Base-by-base conservation (phyloP, 2,329 filamentous ascomycete genomes). In the Fusarium sp. region DNA sequence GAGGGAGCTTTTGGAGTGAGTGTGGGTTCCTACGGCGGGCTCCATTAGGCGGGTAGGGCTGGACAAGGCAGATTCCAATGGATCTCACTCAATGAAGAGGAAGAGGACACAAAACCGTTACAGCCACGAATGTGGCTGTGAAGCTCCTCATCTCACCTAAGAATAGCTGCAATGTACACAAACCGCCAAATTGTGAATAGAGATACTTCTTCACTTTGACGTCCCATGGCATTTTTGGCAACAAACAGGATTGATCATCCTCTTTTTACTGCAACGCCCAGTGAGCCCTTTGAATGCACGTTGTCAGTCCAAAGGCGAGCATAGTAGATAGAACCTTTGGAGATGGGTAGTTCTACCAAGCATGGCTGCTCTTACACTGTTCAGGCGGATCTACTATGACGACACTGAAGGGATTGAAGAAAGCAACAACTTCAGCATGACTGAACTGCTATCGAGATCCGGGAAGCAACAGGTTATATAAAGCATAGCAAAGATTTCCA, bases 371-470 rank as follows among this genome's bases (percentile, higher is more conserved):
- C 61, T 45, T 44, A 51, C 28, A 36, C 41, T 38, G 49, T 49
- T 62, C 62, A 69, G 50, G 52, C 67, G 62, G 62, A 62, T 67
- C 67, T 62, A 45, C 66, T 45, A 69, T 69, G 66, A 71, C 53
- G 66, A 72, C 61, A 66, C 57, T 53, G 67, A 62, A 40, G 47
- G 49, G 56, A 41, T 28, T 63, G 58, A 28, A 23, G 15, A 69
- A 37, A 53, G 12, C 18, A 51, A 34, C 26, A 11, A 18, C 51
- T 28, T 38, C 57, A 63, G 67, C 66, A 70, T 70, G 66, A 65
- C 66, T 55, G 54, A 37, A 37, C 36, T 31, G 26, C 16, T n/a
- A 56, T 62, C 57, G 44, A 46, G 50, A 46, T 62, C 37, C 8
- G 45, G 30, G 46, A n/a, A 56, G 38, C 31, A 54, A 41, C 40